Conservation (phyloP, 768 basidiomycete genomes). For the Psilocybe cyanescens region DNA sequence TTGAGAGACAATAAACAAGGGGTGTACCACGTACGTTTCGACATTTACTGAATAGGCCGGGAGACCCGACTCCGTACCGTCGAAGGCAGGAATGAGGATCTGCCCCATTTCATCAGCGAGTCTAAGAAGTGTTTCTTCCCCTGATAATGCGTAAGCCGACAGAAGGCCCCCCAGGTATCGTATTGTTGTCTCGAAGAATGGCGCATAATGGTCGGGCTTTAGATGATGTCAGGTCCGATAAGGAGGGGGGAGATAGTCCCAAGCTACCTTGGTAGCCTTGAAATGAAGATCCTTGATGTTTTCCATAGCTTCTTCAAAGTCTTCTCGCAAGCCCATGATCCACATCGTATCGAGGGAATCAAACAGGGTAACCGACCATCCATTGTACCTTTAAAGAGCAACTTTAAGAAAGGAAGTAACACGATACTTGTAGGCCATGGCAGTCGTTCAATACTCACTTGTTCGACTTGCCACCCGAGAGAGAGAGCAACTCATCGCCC, state of each 20-base stretch:
- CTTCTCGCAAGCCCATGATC: constrained; percentile 74
- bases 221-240: neutral
- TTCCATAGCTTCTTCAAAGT: constrained; percentile 64
- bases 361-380: constrained; percentile 64
- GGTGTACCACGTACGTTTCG: constrained; percentile 36
- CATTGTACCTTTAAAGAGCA: constrained; percentile 34
- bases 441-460: constrained; percentile 42
- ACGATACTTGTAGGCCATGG: neutral
- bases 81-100: constrained; percentile 66
- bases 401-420: neutral
- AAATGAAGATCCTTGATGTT: constrained; percentile 53
- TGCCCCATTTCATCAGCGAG: constrained; percentile 72
- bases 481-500: constrained; percentile 54
- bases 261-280: constrained; percentile 29
- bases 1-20: no score
- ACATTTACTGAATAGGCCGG: constrained; percentile 68
- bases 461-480: constrained; percentile 46
- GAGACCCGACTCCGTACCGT: constrained; percentile 58
- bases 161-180: constrained; percentile 77
- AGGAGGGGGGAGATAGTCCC: neutral
- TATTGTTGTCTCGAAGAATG: constrained; percentile 82
- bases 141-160: constrained; percentile 76
- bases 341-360: constrained; percentile 84
- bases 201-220: constrained; percentile 36
- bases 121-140: constrained; percentile 56